Base-by-base conservation (phyloP, 2,329 filamentous ascomycete species). In the Curvularia spicifera region DNA sequence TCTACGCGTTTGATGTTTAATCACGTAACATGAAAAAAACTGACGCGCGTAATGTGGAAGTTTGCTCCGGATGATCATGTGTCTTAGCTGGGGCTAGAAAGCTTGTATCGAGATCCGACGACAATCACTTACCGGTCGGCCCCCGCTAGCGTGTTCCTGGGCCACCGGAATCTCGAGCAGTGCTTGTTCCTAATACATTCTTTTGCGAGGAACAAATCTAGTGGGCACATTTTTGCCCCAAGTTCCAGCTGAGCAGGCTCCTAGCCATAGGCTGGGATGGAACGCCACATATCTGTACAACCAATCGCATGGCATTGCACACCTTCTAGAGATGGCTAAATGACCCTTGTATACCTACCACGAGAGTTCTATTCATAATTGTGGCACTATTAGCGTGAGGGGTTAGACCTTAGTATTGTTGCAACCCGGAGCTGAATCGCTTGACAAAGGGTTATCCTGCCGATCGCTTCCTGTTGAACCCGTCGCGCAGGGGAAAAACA, bases 131-230 rank as follows among this genome's bases (percentile, higher is more conserved):
- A 8, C 15, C 22, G 18, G 18, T 50, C 15, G 40, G 28, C 42
- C 20, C 28, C 4, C 26, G 26, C 24, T 24, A 45, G 24, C 24
- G 15, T 12, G 33, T 45, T 3, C 20, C 29, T 43, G 40, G 43
- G 50, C 18, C 31, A 24, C 29, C 29, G 44, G 29, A 15, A 44
- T 39, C 22, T 15, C 13, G 43, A 29, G 18, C 37, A 45, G 49
- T 54, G 37, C 51, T 54, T 54, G 39, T 53, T 53, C 37, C 20
- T 43, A 2, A 20, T 37, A 35, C 18, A 18, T 49, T 40, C 37
- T 49, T 39, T 44, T 46, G 37, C 26, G 24, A 15, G 29, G 43
- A 15, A 39, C 47, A 40, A 31, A 49, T 49, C 48, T 51, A 15
- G 39, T 15, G 44, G 51, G 31, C 22, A 31, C 29, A 24, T 35